phyloP scores from a whole-genome alignment of 163 green algal genomes.

The Trebouxiophyceae sp. region DNA sequence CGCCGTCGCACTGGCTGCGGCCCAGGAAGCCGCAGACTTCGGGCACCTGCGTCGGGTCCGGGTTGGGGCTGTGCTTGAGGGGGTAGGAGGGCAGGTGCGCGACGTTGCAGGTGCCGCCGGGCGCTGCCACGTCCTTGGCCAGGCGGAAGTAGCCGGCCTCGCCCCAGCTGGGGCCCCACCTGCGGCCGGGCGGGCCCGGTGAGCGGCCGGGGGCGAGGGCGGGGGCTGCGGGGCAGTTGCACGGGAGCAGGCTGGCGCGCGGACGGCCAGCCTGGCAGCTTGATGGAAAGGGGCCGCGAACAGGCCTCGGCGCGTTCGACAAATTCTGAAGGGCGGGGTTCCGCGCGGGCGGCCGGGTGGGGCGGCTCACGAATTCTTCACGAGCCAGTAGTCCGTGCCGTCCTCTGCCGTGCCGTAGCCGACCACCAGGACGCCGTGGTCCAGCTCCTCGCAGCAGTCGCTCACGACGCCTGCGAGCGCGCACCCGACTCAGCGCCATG shows the following conservation, averaged over 20 bases:
- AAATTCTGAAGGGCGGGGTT: too few relatives aligned
- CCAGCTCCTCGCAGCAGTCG: slow-evolving; percentile 67
- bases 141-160: slow-evolving; percentile 73
- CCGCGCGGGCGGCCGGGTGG: too few relatives aligned
- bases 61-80: slow-evolving; percentile 63
- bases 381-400: slow-evolving; percentile 67
- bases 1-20: slow-evolving; percentile 42
- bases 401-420: slow-evolving; percentile 60
- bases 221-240: too few relatives aligned
- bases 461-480: slow-evolving; percentile 47
- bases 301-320: too few relatives aligned
- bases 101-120: slow-evolving; percentile 79
- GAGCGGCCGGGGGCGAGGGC: too few relatives aligned
- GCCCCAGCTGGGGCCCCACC: slow-evolving; percentile 51
- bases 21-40: slow-evolving; percentile 62
- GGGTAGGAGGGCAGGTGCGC: slow-evolving; percentile 78
- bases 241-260: too few relatives aligned
- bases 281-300: too few relatives aligned
- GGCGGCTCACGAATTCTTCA: slow-evolving; percentile 97
- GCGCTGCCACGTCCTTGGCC: slow-evolving; percentile 24
- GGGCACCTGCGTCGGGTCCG: slow-evolving; percentile 55
- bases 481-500: too few relatives aligned
- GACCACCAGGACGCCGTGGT: slow-evolving; percentile 92
- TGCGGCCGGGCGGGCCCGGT: too few relatives aligned
- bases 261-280: too few relatives aligned